Base-by-base conservation (phyloP, 2,329 filamentous ascomycete genomes). In the Diaporthe citri region DNA sequence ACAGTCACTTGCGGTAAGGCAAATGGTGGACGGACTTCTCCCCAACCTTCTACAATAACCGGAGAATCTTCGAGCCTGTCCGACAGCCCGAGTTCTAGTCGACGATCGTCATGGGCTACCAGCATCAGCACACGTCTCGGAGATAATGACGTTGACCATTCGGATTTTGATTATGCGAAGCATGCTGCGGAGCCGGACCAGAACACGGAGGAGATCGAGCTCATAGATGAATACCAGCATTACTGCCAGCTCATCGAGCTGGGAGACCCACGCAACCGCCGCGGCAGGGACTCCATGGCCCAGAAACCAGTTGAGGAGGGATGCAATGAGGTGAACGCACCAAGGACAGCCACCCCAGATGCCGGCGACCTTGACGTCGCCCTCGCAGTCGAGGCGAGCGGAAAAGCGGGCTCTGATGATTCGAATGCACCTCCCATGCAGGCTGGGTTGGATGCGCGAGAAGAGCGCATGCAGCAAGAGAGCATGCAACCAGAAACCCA, bases 81-180 rank as follows among this genome's bases (percentile, higher is more conserved):
- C 2, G 20, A 34, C 3, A 72, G 8, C 13, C 57, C 52, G 15
- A 12, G 1, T 12, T 31, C 48, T 15, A 72, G 52, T 39, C 70
- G 57, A 22, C 48, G 36, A 3, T 55, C 57, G 4, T 72, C 70
- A 3, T 72, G 70, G 70, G 70, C 70, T 22, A 64, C 70, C 15
- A 72, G 43, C 59, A 72, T 55, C 57, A 62, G 28, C 46, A 34
- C 46, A 25, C 31, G 28, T 1, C 10, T 3, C 25, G 25, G 34
- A 12, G 55, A 41, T 28, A 41, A 41, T 0, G 43, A 62, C 5
- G 4, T 3, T 13, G n/a, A 28, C 5, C n/a, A 56, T 2, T 17
- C n/a, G 3, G 20, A 10, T 10, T 1, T 39, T n/a, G 9, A 8
- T 13, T 10, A 28, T 17, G 5, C 4, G 6, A 43, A 55, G 1